Evolutionary conservation across 192 early-diverging fungal genomes (phyloP), one percentile per base, ranked within the genome.

Genomic region (Coemansia sp.): DNA sequence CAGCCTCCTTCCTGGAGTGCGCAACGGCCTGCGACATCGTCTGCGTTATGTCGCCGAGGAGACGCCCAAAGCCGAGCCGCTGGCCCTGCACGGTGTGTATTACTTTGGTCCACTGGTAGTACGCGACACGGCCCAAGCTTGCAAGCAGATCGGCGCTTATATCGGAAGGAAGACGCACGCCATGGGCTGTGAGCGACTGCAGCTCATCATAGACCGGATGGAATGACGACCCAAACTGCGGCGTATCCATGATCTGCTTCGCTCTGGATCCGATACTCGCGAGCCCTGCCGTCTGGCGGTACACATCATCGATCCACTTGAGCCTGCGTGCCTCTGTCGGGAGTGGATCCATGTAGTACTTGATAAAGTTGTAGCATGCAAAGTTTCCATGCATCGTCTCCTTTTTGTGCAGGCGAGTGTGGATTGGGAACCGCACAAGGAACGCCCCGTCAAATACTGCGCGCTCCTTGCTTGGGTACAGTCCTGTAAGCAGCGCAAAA

Each of bases 401-500:
- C 23, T 28, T 0, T 1, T 28, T 4, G 29, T 64, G 60, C 33
- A 53, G 14, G 19, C 68, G 64, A 17, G 68, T 68, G 33, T 68
- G 61, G 57, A 77, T 67, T 11, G 69, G 61, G 50, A 67, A 71
- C 34, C 20, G 45, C 0, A 13, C 33, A 42, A 72, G 57, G 27
- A 71, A 77, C 0, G 61, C 53, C 2, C 6, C 27, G 57, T 71
- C 55, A 30, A 77, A 77, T 9, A 7, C 15, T 0, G 53, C 15
- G 0, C 64, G 33, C 64, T 23, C 19, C 25, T 27, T 34, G 19
- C 19, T 15, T 23, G 75, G 75, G 22, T 64, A 47, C 50, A 89
- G 62, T 0, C 88, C 85, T 13, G 72, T 66, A 0, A 89, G 53
- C 15, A 89, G 75, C 69, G 83, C 83, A 50, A 86, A 84, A 3